A percentile compares a stretch with the other conserved stretches of the same genome.
phyloP scores from a whole-genome alignment of 1,139 yeast genomes.

The Blastobotrys malaysiensis region DNA sequence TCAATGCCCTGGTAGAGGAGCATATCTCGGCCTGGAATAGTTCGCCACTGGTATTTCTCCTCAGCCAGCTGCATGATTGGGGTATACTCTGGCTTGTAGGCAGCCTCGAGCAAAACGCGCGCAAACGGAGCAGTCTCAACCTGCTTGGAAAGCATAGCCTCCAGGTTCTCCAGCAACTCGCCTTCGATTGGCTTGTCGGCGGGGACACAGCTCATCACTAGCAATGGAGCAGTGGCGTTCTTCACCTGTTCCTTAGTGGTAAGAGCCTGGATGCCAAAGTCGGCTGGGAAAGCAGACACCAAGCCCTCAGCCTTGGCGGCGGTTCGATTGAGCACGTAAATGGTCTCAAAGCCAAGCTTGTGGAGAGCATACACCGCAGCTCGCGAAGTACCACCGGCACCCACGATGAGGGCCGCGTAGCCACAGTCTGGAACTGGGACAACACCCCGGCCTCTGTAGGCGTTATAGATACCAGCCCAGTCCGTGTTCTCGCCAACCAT shows the following conservation, averaged over 20 bases:
- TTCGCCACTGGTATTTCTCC: constrained; percentile 58
- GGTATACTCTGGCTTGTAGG: constrained; percentile 82
- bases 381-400: constrained; percentile 97
- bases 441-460: constrained; percentile 54
- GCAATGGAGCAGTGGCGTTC: constrained; percentile 40
- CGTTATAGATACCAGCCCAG: constrained; percentile 80
- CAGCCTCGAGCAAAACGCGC: constrained; percentile 77
- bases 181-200: constrained; percentile 73
- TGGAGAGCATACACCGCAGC: constrained; percentile 90
- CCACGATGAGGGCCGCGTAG: constrained; percentile 54
- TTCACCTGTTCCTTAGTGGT: constrained; percentile 35
- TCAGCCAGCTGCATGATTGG: constrained; percentile 76
- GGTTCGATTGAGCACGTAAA: constrained; percentile 82
- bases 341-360: constrained; percentile 67
- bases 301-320: constrained; percentile 56
- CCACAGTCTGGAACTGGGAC: constrained; percentile 40
- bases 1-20: constrained; percentile 86
- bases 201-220: constrained; percentile 83
- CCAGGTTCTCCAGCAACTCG: constrained; percentile 41
- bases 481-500: constrained; percentile 90
- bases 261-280: constrained; percentile 55
- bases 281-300: constrained; percentile 54
- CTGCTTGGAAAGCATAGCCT: constrained; percentile 37
- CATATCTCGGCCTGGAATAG: constrained; percentile 86
- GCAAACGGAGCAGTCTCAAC: constrained; percentile 27